These are phyloP conservation scores for Neoboletus subvelutipes DNA, from an alignment of 768 basidiomycete species.

Conservation along the genomic window DNA sequence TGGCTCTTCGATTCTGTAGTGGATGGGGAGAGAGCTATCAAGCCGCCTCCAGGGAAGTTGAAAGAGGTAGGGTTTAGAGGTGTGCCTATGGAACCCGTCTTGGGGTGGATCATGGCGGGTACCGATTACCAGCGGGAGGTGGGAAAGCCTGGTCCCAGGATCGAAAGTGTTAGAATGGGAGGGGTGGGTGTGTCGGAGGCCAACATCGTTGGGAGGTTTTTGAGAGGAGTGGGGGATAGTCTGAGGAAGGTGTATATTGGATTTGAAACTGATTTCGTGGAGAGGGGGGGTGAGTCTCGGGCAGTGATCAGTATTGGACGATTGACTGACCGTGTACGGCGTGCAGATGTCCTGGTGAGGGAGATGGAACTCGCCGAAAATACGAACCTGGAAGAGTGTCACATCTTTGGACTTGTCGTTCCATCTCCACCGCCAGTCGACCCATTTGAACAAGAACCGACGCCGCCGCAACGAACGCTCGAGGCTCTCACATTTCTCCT, in stretches of 20 bases:
- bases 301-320: too few relatives aligned
- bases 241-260: slow-evolving; percentile 30
- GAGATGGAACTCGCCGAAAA: slow-evolving; percentile 30
- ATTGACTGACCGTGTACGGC: slow-evolving; percentile 9
- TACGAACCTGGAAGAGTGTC: slow-evolving; percentile 27
- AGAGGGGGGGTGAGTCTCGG: slow-evolving; percentile 28
- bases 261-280: slow-evolving; percentile 31
- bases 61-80: slow-evolving; percentile 29
- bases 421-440: slow-evolving; percentile 29
- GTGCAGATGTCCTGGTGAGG: slow-evolving; percentile 25
- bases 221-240: slow-evolving; percentile 20
- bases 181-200: slow-evolving; percentile 29
- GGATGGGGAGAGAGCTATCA: slow-evolving; percentile 11
- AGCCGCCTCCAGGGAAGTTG: slow-evolving; percentile 20
- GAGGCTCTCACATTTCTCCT: slow-evolving; percentile 28
- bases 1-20: slow-evolving; percentile 9
- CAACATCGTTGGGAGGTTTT: slow-evolving; percentile 26
- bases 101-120: slow-evolving; percentile 30
- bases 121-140: slow-evolving; percentile 11
- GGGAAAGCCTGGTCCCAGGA: slow-evolving; percentile 9
- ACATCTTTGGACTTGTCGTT: slow-evolving; percentile 34
- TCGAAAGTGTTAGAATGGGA: slow-evolving; percentile 28
- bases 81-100: slow-evolving; percentile 23
- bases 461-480: slow-evolving; percentile 14
- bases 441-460: slow-evolving; percentile 18